Evolutionary conservation across 805 yeast species (phyloP).

Genomic region (Starmerella floricola): DNA sequence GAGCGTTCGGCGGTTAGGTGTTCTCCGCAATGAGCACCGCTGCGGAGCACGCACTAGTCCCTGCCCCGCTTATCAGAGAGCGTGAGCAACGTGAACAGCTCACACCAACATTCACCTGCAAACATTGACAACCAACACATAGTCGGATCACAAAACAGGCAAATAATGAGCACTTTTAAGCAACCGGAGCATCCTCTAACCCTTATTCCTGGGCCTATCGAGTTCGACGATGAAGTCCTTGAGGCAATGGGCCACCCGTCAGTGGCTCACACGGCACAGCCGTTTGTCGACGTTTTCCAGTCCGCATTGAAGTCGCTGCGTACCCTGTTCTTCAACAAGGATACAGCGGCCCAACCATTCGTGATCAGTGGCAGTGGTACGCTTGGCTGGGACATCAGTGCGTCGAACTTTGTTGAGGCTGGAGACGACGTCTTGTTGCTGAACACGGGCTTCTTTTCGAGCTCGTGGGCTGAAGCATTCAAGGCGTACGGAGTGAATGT

Average conservation of each 20-base stretch:
- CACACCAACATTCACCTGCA: no score
- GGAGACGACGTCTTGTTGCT: constrained; percentile 68
- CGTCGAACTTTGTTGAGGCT: constrained; percentile 52
- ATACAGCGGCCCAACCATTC: constrained; percentile 59
- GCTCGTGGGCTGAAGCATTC: constrained; percentile 66
- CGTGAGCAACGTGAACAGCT: no score
- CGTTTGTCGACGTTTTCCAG: constrained; percentile 64
- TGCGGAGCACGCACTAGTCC: no score
- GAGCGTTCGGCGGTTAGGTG: no score
- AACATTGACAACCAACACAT: no score
- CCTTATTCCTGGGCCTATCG: constrained; percentile 79
- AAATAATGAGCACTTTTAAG: constrained; percentile 31
- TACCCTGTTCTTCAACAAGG: constrained; percentile 57
- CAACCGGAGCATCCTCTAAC: constrained; percentile 32
- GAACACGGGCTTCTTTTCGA: constrained; percentile 82
- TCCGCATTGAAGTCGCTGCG: constrained; percentile 55
- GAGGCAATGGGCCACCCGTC: constrained; percentile 73
- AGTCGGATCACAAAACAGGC: no score
- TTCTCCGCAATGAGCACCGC: no score
- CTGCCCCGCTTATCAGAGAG: no score
- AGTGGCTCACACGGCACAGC: constrained; percentile 81
- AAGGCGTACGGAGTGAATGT: constrained; percentile 63
- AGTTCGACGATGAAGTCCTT: constrained; percentile 67
- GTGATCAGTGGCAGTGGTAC: constrained; percentile 88
- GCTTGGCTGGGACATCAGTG: constrained; percentile 86